phyloP scores from a whole-genome alignment of 768 basidiomycete species.

The Daedaleopsis nitida region DNA sequence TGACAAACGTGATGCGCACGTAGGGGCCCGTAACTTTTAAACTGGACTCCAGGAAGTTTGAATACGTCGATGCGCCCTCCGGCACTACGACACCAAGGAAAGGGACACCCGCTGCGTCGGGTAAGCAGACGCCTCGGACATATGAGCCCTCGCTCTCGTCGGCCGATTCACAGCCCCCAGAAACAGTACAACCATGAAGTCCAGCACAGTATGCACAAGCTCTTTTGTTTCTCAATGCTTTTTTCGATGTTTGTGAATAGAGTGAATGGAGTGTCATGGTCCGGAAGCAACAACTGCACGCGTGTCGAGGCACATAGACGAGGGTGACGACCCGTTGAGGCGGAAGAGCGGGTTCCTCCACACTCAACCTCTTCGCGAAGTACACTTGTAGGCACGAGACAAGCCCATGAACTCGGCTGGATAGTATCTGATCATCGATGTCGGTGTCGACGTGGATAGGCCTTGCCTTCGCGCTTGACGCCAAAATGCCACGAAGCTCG shows the following conservation, averaged over 20 bases:
- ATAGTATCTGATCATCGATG: slow-evolving; percentile 1
- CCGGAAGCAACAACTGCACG: background rate
- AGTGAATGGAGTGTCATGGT: no score
- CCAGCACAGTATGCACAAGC: no score
- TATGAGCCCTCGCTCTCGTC: background rate
- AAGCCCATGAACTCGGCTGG: background rate
- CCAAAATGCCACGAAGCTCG: background rate
- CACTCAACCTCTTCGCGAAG: background rate
- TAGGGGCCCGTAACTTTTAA: slow-evolving; percentile 88
- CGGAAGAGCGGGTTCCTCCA: background rate
- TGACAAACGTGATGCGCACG: slow-evolving; percentile 10
- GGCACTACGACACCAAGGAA: slow-evolving; percentile 8
- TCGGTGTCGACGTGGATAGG: background rate
- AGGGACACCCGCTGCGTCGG: slow-evolving; percentile 2
- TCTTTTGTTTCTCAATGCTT: no score
- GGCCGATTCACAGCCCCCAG: background rate
- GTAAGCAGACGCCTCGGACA: slow-evolving; percentile 1
- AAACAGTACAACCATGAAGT: background rate
- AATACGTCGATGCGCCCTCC: slow-evolving; percentile 47
- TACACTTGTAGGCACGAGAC: background rate
- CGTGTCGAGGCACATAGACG: background rate
- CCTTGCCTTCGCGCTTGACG: background rate
- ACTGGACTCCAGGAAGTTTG: slow-evolving; percentile 78
- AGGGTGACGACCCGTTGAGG: background rate
- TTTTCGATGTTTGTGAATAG: no score